Evolutionary conservation across 192 early-diverging fungal genomes (phyloP), one percentile per base, ranked within the genome.

Genomic region (Podila clonocystis): DNA sequence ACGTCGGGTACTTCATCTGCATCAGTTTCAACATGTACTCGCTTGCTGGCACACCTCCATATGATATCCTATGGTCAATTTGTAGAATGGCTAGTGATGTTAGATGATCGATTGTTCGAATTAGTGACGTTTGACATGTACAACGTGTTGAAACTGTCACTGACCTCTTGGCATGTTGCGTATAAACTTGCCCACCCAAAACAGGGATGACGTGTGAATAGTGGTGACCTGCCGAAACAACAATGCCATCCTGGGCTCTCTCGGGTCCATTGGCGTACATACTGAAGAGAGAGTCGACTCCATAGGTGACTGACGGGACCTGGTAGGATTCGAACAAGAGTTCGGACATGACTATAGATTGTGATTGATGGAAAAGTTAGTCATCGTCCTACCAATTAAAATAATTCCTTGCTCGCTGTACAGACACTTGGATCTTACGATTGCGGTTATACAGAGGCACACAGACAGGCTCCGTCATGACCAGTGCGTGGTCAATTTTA

Each of bases 1-100:
- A 96, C 1, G 89, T 91, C 0, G 96, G 92, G 70, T 97, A 98
- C 73, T 98, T 98, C 45, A 94, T 88, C 82, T 97, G 95, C 85
- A 97, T 84, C 2, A 96, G 87, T 74, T 94, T 94, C 36, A 94
- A 84, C 92, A 98, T 85, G 62, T 91, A 95, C 29, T 96, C 94
- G 12, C 91, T 90, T 50, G 93, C 87, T 66, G 91, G 82, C 24
- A 84, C 78, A 1, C 95, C 95, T 64, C 97, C 95, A 76, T 94
- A 92, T 22, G 91, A 88, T 28, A 98, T 88, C 29, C 93, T 94
- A 74, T 31, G 15, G 50, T 33, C 57, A 31, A 17, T 13, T 63
- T 5, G 58, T 50, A 61, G 9, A 71, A 41, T 36, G 15, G 3
- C 67, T 8, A 33, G 55, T n/a, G 28, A 7, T 7, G n/a, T 66